Base-by-base conservation (phyloP, 192 early-diverging fungal species). In the Coemansia sp. region DNA sequence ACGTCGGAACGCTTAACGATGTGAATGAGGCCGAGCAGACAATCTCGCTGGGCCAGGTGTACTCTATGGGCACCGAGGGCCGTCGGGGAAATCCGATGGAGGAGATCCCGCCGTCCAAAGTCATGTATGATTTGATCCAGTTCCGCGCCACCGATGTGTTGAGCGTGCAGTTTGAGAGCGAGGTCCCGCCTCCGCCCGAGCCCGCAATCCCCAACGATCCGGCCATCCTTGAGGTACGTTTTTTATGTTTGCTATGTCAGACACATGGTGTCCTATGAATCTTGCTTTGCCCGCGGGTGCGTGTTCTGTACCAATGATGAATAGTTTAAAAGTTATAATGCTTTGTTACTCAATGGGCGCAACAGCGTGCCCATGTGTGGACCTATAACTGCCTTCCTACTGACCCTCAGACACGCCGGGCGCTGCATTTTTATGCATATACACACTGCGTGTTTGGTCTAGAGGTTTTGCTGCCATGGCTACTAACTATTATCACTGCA, bases 31-130 rank as follows among this genome's bases (percentile, higher is more conserved):
- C 78, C 9, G 87, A 93, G 49, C 86, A 87, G 34, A 91, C 92
- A 18, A 89, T 98, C 29, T 82, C 93, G n/a, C 82, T 98, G 33
- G 85, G 87, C 52, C 80, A 94, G 71, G 91, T 93, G 42, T 85
- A 85, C 37, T 94, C 92, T n/a, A 89, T 85, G 71, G 95, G 95
- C 50, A 98, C 95, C 1, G 95, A 98, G 69, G 94, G 94, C 54
- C 87, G 95, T 23, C 72, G 78, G 39, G 75, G 67, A 22, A 83
- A 89, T 50, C 85, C 84, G 9, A 50, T 66, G 39, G 86, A 96
- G 48, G 94, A 96, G 64, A 90, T 98, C 48, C 87, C 86, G n/a
- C 72, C 86, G 0, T 84, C 84, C 14, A 87, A 90, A 27, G 85
- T 89, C 58, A 75, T 92, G 32, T 98, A 89, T 72, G 89, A 91